Percentiles rank a stretch among this genome's conserved stretches.
These are phyloP conservation scores for Pholiota adiposa DNA, from an alignment of 1,284 basidiomycete genomes.

Conservation along the genomic window DNA sequence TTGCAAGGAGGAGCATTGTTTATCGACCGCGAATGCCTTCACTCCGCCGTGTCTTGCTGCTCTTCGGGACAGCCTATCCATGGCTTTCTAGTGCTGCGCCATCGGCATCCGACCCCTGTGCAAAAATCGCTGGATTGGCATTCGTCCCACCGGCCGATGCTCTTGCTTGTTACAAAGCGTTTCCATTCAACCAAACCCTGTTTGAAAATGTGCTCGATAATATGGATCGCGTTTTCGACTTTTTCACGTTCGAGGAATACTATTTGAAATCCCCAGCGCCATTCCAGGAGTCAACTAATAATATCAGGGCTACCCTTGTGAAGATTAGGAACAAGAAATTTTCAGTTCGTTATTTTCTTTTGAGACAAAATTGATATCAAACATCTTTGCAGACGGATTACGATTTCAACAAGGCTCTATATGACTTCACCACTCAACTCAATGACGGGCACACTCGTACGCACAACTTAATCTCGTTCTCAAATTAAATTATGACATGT, in stretches of 20 bases:
- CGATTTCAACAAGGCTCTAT: constrained; percentile 64
- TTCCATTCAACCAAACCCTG: constrained; percentile 67
- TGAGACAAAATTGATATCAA: not conserved
- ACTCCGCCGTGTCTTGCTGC: constrained; percentile 2
- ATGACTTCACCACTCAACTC: constrained; percentile 56
- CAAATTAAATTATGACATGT: not conserved
- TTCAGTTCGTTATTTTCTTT: constrained; percentile 33
- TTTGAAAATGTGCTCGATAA: constrained; percentile 61
- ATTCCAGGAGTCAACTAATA: constrained; percentile 62
- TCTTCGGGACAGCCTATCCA: constrained; percentile 12
- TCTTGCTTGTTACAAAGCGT: constrained; percentile 61
- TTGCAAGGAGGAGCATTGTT: too few species aligned
- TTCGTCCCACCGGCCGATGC: constrained; percentile 57
- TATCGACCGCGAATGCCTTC: not conserved
- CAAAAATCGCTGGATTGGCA: constrained; percentile 49
- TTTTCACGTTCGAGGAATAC: constrained; percentile 68
- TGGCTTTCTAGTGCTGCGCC: constrained; percentile 17
- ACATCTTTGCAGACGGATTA: constrained; percentile 51
- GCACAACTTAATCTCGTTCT: constrained; percentile 20
- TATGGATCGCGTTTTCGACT: constrained; percentile 61
- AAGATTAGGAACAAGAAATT: constrained; percentile 53
- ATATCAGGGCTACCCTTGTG: constrained; percentile 49
- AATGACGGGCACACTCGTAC: constrained; percentile 70
- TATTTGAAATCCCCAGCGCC: constrained; percentile 60
- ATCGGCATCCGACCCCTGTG: constrained; percentile 48